Evolutionary conservation across 805 yeast genomes (phyloP).

Genomic region (Candida chauliodis): DNA sequence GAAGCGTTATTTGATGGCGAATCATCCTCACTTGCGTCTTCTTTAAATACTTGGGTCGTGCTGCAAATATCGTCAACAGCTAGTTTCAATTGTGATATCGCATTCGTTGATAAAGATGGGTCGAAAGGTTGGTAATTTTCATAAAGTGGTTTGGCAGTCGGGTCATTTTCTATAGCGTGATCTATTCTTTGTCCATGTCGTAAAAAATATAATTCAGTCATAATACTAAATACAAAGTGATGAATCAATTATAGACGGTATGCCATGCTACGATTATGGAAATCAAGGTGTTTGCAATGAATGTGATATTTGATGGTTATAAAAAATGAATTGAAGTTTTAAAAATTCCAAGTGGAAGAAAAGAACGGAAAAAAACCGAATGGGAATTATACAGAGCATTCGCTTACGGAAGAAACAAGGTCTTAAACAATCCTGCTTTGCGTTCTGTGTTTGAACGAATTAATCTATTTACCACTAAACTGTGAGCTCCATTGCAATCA

Average conservation of each 20-base stretch:
- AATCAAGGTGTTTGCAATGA: background rate
- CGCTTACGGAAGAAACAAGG: too few relatives aligned
- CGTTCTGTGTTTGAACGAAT: too few relatives aligned
- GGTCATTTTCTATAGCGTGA: constrained; percentile 26
- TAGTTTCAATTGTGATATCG: constrained; percentile 23
- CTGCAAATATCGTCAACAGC: constrained; percentile 27
- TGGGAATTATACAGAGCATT: too few relatives aligned
- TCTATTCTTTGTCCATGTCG: constrained; percentile 44
- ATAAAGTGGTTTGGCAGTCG: constrained; percentile 22
- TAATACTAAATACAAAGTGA: constrained; percentile 9
- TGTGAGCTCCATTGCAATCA: too few relatives aligned
- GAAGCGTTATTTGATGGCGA: constrained; percentile 1
- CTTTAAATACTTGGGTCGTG: constrained; percentile 15
- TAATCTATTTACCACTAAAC: too few relatives aligned
- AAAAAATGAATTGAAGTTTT: background rate
- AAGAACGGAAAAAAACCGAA: too few relatives aligned
- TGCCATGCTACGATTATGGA: background rate
- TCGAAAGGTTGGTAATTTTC: constrained; percentile 33
- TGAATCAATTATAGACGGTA: background rate
- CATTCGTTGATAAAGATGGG: constrained; percentile 32
- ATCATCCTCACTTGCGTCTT: constrained; percentile 4
- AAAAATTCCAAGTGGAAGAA: background rate
- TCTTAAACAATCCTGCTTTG: too few relatives aligned
- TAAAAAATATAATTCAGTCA: constrained; percentile 41
- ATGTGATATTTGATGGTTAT: background rate